Evolutionary conservation across 2,329 filamentous ascomycete species (phyloP).

Genomic region (Calonectria ilicicola): DNA sequence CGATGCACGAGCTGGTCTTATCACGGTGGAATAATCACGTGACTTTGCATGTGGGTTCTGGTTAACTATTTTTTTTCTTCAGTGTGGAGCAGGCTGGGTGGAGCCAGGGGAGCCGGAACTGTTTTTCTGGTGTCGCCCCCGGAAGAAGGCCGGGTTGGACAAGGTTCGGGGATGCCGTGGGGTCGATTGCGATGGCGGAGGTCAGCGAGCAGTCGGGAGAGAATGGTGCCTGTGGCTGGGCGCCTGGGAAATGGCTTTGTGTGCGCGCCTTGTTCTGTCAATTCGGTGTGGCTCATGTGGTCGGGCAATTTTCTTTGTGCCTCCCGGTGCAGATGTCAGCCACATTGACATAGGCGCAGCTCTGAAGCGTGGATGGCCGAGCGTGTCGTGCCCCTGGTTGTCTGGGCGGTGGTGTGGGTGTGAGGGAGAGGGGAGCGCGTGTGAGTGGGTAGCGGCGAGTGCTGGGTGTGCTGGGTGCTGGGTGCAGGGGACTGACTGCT

Average conservation of each 20-base stretch:
- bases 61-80: not conserved
- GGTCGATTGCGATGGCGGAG: conserved; percentile 3
- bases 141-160: conserved; percentile 1
- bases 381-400: not conserved
- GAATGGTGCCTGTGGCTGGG: not conserved
- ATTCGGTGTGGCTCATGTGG: conserved; percentile 23
- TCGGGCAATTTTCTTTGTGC: not conserved
- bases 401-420: not conserved
- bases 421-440: not conserved
- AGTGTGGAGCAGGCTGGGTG: not conserved
- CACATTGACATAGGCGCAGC: conserved; percentile 5
- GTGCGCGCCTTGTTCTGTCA: not conserved
- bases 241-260: not conserved
- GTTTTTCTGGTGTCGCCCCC: conserved; percentile 6
- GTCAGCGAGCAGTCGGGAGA: not conserved
- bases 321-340: conserved; percentile 5
- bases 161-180: conserved; percentile 8
- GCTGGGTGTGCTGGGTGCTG: not conserved
- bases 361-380: not conserved
- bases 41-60: conserved; percentile 18
- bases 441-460: not conserved
- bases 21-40: conserved; percentile 36
- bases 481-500: not conserved
- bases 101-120: conserved; percentile 3
- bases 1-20: conserved; percentile 30